phyloP scores from a whole-genome alignment of 257 asterid genomes.

The Coffea canephora region DNA sequence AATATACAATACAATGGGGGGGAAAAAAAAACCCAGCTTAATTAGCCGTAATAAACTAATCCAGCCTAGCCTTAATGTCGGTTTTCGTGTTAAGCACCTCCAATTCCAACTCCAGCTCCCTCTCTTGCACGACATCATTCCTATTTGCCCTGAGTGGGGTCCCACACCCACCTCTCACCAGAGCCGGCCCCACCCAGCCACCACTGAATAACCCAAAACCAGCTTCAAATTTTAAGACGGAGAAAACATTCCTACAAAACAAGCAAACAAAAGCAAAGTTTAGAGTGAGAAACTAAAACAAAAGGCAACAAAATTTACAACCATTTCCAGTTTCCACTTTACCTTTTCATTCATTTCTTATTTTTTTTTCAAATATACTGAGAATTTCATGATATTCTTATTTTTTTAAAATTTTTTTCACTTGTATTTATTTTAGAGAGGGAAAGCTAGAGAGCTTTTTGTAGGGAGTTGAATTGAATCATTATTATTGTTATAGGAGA shows the following conservation, averaged over 20 bases:
- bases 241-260: constrained; percentile 2
- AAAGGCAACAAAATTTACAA: neutral
- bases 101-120: neutral
- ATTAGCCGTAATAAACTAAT: neutral
- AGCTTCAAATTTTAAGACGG: constrained; percentile 23
- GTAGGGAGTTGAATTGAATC: neutral
- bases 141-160: constrained; percentile 4
- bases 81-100: constrained; percentile 15
- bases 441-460: constrained; percentile 15
- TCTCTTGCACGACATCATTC: constrained; percentile 10
- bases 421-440: constrained; percentile 1
- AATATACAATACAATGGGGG: too few species aligned
- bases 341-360: constrained; percentile 4
- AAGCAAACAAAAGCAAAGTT: neutral
- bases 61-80: constrained; percentile 8
- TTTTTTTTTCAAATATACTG: neutral
- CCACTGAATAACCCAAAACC: neutral
- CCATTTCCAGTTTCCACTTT: constrained; percentile 6
- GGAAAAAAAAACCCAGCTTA: neutral
- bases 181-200: neutral
- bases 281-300: constrained; percentile 23
- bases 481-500: neutral
- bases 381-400: neutral
- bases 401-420: neutral
- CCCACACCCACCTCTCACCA: constrained; percentile 16